These are phyloP conservation scores for Suhomyces kunorum DNA, from an alignment of 1,139 yeast species.

Conservation along the genomic window DNA sequence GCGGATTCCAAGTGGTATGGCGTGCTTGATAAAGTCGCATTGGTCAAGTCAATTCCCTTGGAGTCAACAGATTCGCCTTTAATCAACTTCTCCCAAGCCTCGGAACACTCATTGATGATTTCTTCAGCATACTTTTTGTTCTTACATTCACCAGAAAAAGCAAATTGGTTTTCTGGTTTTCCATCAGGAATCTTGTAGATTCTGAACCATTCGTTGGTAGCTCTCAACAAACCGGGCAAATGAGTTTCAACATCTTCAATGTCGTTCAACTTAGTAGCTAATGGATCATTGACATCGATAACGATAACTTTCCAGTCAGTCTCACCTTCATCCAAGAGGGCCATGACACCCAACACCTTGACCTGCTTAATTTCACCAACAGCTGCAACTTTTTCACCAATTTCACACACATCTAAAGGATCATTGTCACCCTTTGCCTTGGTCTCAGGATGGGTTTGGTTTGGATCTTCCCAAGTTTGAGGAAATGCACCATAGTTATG, in stretches of 20 bases:
- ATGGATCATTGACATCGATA: conserved; percentile 78
- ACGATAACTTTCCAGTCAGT: conserved; percentile 96
- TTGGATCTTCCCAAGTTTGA: conserved; percentile 92
- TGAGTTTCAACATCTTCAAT: conserved; percentile 78
- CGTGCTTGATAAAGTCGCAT: conserved; percentile 69
- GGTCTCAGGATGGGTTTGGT: conserved; percentile 34
- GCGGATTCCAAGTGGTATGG: conserved; percentile 52
- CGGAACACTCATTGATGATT: conserved; percentile 71
- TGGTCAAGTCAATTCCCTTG: conserved; percentile 49
- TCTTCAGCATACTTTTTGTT: conserved; percentile 69
- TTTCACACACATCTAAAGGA: conserved; percentile 95
- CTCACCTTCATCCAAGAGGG: conserved; percentile 95
- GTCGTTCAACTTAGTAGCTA: conserved; percentile 72
- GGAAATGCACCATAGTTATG: conserved; percentile 99
- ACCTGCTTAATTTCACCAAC: conserved; percentile 81
- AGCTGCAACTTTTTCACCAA: conserved; percentile 69
- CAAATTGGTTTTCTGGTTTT: conserved; percentile 83
- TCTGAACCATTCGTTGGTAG: conserved; percentile 92
- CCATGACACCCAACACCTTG: conserved; percentile 90
- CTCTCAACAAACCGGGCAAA: conserved; percentile 83
- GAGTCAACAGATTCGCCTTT: conserved; percentile 52
- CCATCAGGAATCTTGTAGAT: conserved; percentile 95
- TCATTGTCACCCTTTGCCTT: conserved; percentile 85
- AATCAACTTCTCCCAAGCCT: conserved; percentile 74
- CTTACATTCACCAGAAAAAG: conserved; percentile 79